phyloP scores from a whole-genome alignment of 2,329 filamentous ascomycete genomes.

The Claviceps arundinis region DNA sequence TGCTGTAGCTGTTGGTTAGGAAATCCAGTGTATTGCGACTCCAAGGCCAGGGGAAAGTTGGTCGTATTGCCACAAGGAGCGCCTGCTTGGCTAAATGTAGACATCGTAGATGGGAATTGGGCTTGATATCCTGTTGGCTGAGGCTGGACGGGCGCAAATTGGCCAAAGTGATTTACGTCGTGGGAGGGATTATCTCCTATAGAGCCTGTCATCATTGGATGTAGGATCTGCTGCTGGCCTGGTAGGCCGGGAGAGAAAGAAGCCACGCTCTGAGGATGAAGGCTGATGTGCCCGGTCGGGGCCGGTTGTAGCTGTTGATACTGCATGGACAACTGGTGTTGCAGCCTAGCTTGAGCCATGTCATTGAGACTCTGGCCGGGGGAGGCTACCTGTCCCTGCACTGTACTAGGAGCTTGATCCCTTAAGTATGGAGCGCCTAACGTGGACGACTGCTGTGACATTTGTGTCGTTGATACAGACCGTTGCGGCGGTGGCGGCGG shows the following conservation, averaged over 20 bases:
- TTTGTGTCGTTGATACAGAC: slow-evolving; percentile 77
- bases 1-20: slow-evolving; percentile 33
- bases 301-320: slow-evolving; percentile 30
- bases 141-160: slow-evolving; percentile 37
- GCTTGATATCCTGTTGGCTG: slow-evolving; percentile 52
- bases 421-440: slow-evolving; percentile 66
- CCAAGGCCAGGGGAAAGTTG: slow-evolving; percentile 44
- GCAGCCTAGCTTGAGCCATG: slow-evolving; percentile 51
- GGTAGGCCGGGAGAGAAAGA: slow-evolving; percentile 22
- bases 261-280: slow-evolving; percentile 24
- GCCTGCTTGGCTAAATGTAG: slow-evolving; percentile 35
- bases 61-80: slow-evolving; percentile 34
- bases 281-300: slow-evolving; percentile 21
- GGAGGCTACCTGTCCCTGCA: slow-evolving; percentile 51
- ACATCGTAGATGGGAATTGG: slow-evolving; percentile 17
- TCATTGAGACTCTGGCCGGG: slow-evolving; percentile 68
- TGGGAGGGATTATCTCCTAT: slow-evolving; percentile 26
- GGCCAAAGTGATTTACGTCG: slow-evolving; percentile 24
- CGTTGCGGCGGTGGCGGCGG: slow-evolving; percentile 61
- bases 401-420: slow-evolving; percentile 67
- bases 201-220: slow-evolving; percentile 36
- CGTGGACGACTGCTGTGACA: slow-evolving; percentile 58
- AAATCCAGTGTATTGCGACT: slow-evolving; percentile 46
- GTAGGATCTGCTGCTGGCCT: slow-evolving; percentile 24
- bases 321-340: slow-evolving; percentile 43